Evolutionary conservation across 495 filamentous ascomycete genomes (phyloP), one percentile per base, ranked within the genome.

Genomic region (Parathielavia appendiculata): DNA sequence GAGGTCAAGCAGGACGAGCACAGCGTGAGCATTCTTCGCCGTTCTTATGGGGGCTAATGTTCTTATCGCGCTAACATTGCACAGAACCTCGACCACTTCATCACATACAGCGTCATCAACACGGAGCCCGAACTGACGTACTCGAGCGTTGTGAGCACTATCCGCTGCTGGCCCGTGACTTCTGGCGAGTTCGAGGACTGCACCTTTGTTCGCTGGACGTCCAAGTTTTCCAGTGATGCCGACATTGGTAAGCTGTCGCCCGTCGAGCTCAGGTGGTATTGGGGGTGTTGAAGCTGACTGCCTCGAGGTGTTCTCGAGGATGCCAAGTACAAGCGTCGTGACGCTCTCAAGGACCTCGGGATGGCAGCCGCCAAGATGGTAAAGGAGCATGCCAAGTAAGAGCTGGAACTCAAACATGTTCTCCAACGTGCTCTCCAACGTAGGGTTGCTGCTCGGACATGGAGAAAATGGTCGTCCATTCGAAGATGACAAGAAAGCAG

Each of bases 1-100:
- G 84, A 88, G 62, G 79, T 88, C 58, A 87, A 87, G 81, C 81
- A 83, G 69, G 85, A 88, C 67, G 85, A 86, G 72, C 83, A 87
- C 72, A 83, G 81, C 56, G 82, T 85, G 69, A 32, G 78, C 17
- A 48, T 30, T n/a, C n/a, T n/a, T n/a, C n/a, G n/a, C 52, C 17
- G 36, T 54, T 53, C 19, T 43, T 44, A 20, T n/a, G n/a, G n/a
- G 22, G 7, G 19, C 2, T 8, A 43, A 17, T 1, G 3, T 59
- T 55, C 34, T n/a, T 55, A 30, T 45, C 30, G n/a, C 20, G 22
- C 22, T 39, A 16, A 47, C 36, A 36, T 23, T 13, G n/a, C 11
- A 20, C 50, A 87, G 83, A 77, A 78, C 49, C 81, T 88, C 67
- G 79, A 86, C 55, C 84, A 88, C 72, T 86, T 76, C 74, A 85